Conservation (phyloP, 352 stramenopile genomes). For the Thalassiosira pacifica region DNA sequence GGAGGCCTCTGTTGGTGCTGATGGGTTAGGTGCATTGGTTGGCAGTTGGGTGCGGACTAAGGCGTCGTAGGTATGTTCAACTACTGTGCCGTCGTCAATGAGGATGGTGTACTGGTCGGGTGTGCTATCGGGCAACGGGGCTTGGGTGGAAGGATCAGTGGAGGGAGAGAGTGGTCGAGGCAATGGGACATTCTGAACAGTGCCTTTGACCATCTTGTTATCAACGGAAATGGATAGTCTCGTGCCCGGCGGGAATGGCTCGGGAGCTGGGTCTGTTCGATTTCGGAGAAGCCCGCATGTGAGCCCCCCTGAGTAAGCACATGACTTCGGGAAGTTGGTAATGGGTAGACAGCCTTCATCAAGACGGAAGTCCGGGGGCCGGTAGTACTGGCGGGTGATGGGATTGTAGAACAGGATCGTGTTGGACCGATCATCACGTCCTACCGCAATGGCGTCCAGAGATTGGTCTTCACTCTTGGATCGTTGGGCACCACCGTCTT, state of each 20-base stretch:
- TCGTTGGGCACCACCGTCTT: too few relatives aligned
- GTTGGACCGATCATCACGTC: not conserved
- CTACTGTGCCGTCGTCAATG: too few relatives aligned
- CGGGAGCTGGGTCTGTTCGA: not conserved
- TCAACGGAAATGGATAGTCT: not conserved
- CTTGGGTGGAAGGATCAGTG: not conserved
- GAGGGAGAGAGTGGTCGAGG: not conserved
- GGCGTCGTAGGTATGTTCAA: too few relatives aligned
- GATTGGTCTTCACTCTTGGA: too few relatives aligned
- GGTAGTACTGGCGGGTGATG: slow-evolving; percentile 21
- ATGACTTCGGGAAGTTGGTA: slow-evolving; percentile 7
- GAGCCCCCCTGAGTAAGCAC: slow-evolving; percentile 22
- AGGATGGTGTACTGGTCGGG: not conserved
- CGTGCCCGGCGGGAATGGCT: slow-evolving; percentile 17
- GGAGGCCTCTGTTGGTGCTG: too few relatives aligned
- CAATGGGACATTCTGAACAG: slow-evolving; percentile 3
- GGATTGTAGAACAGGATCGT: slow-evolving; percentile 36
- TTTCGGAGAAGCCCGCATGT: not conserved
- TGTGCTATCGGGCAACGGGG: too few relatives aligned
- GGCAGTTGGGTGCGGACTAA: too few relatives aligned
- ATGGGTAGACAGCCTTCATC: slow-evolving; percentile 5
- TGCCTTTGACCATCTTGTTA: not conserved
- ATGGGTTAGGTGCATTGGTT: too few relatives aligned
- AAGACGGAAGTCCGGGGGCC: slow-evolving; percentile 3
- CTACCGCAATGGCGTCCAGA: too few relatives aligned